Evolutionary conservation across 2,329 filamentous ascomycete genomes (phyloP).

Genomic region (Aspergillus spinulosporus): DNA sequence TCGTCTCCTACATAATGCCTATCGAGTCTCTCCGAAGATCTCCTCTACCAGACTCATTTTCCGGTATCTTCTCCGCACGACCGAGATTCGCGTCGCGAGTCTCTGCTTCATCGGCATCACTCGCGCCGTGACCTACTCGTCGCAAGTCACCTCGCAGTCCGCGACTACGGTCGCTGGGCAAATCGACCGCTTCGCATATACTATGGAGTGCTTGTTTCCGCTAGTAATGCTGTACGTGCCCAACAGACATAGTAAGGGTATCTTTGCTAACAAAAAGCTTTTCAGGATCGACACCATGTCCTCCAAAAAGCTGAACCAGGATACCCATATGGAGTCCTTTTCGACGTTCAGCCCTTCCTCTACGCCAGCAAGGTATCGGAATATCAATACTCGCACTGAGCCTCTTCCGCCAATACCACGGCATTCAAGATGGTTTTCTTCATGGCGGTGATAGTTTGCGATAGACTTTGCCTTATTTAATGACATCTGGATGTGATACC

Average conservation of each 20-base stretch:
- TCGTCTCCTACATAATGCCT: constrained; percentile 7
- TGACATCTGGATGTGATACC: constrained; percentile 4
- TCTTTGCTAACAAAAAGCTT: background rate
- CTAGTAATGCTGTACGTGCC: constrained; percentile 11
- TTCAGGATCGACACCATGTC: constrained; percentile 9
- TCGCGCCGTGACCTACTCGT: constrained; percentile 13
- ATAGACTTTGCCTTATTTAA: background rate
- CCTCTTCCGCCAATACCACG: constrained; percentile 7
- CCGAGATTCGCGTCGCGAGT: constrained; percentile 13
- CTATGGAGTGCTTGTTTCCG: constrained; percentile 16
- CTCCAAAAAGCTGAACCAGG: constrained; percentile 10
- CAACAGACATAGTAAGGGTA: background rate
- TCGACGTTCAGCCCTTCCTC: constrained; percentile 1
- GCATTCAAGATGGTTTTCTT: constrained; percentile 5
- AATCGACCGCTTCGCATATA: constrained; percentile 15
- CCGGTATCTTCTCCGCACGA: constrained; percentile 8
- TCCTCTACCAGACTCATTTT: constrained; percentile 8
- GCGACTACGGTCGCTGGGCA: constrained; percentile 12
- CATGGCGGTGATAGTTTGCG: background rate
- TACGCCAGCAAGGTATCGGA: background rate
- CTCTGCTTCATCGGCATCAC: constrained; percentile 17
- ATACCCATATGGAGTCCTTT: constrained; percentile 5
- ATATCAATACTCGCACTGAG: constrained; percentile 7
- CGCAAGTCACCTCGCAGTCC: constrained; percentile 8
- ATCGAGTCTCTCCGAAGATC: constrained; percentile 4